Base-by-base conservation (phyloP, 257 asterid species). In the Lycium ferocissimum region DNA sequence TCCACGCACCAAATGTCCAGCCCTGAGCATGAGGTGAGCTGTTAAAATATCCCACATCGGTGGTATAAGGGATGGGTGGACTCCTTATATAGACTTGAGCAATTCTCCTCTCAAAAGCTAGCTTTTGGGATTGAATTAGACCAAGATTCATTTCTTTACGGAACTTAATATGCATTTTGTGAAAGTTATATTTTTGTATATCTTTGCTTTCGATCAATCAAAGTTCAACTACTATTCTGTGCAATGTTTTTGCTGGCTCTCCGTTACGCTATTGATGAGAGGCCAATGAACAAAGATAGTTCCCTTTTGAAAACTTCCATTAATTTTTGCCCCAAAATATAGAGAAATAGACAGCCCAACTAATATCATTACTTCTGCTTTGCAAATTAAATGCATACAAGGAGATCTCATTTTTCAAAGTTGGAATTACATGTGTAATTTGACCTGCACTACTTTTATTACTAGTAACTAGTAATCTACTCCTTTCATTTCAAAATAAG, bases 231-330 rank as follows among this genome's bases (percentile, higher is more conserved):
- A 1, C 45, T 22, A 22, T 20, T 75, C 12, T 26, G 62, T 76
- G 81, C 17, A 13, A 13, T 49, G 81, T 76, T 51, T n/a, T 18
- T 49, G 81, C 63, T 49, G 81, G 63, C 63, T 22, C 63, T 76
- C 80, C 40, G 45, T 47, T 12, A 47, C n/a, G 9, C 37, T n/a
- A 1, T n/a, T 11, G 59, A 45, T 73, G 40, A 20, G 40, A 20
- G 26, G 14, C 15, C 15, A 26, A 7, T 53, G 22, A 49, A 75
- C 1, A 13, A 14, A 26, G 43, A 22, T 22, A 53, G 51, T 76
- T 76, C 2, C 26, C 62, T 40, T 51, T 26, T 1, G 14, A 53
- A 9, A 51, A 53, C 37, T 13, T 76, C 47, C 26, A 13, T 7
- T 54, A 13, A 26, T 1, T 4, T 51, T 18, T 2, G 9, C 22